These are phyloP conservation scores for Trichoderma sp. DNA, from an alignment of 2,329 filamentous ascomycete species.

Conservation along the genomic window DNA sequence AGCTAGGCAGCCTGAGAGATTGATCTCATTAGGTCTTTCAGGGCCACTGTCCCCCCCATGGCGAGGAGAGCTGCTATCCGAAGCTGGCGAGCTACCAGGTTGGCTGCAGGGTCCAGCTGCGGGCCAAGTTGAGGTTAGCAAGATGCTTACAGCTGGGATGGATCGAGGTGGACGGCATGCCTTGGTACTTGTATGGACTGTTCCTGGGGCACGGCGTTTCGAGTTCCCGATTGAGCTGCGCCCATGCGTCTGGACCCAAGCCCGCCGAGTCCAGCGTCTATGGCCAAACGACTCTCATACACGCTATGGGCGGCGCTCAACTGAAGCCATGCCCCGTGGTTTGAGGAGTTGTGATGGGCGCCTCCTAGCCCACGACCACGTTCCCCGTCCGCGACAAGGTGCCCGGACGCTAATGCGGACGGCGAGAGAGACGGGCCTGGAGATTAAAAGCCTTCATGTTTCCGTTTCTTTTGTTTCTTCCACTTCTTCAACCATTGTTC, in stretches of 20 bases:
- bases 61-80: constrained; percentile 6
- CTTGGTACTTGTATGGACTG: not conserved
- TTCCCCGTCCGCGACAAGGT: constrained; percentile 26
- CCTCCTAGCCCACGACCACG: constrained; percentile 21
- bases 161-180: constrained; percentile 5
- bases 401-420: constrained; percentile 1
- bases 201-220: constrained; percentile 13
- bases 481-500: constrained; percentile 36
- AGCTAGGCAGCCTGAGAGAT: constrained; percentile 15
- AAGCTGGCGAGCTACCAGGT: not conserved
- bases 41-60: constrained; percentile 1
- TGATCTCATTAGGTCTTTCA: not conserved
- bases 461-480: constrained; percentile 28
- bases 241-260: constrained; percentile 13
- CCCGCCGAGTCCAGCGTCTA: constrained; percentile 13
- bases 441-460: constrained; percentile 36
- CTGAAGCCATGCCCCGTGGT: constrained; percentile 19
- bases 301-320: constrained; percentile 11
- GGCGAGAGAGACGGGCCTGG: constrained; percentile 9
- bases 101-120: not conserved
- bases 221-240: constrained; percentile 20
- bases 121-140: constrained; percentile 9
- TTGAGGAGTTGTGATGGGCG: constrained; percentile 21
- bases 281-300: constrained; percentile 32
- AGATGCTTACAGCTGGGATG: not conserved